Conservation (phyloP, 345 rosid genomes). For the Kandelia obovata region DNA sequence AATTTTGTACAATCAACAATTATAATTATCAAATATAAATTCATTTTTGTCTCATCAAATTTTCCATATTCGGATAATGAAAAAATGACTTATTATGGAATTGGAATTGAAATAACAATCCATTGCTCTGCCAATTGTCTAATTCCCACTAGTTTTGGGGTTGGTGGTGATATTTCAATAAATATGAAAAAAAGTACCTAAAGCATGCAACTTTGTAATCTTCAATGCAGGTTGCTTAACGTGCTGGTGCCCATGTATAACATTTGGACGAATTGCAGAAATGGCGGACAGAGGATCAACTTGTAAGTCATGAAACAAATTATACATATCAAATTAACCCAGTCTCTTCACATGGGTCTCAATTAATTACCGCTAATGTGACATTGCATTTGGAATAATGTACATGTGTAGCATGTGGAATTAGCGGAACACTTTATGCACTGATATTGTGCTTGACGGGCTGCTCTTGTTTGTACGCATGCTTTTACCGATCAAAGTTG, state of each 20-base stretch:
- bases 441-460: slow-evolving; percentile 40
- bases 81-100: too few species aligned
- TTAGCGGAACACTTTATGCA: slow-evolving; percentile 42
- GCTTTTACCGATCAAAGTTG: slow-evolving; percentile 55
- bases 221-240: slow-evolving; percentile 40
- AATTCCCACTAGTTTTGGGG: too few species aligned
- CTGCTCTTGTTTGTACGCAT: slow-evolving; percentile 51
- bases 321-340: too few species aligned
- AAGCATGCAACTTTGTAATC: not conserved
- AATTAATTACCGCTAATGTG: too few species aligned
- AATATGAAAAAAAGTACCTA: not conserved
- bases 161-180: not conserved
- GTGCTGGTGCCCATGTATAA: slow-evolving; percentile 65
- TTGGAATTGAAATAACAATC: too few species aligned
- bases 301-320: slow-evolving; percentile 7
- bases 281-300: slow-evolving; percentile 58
- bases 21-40: too few species aligned
- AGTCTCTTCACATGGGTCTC: too few species aligned
- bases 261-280: slow-evolving; percentile 65
- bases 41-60: too few species aligned
- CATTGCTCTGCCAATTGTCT: too few species aligned
- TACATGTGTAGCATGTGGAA: slow-evolving; percentile 45
- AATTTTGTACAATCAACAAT: too few species aligned
- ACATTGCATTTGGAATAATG: too few species aligned
- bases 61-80: too few species aligned